phyloP scores from a whole-genome alignment of 257 asterid species.

The Rehmannia glutinosa region DNA sequence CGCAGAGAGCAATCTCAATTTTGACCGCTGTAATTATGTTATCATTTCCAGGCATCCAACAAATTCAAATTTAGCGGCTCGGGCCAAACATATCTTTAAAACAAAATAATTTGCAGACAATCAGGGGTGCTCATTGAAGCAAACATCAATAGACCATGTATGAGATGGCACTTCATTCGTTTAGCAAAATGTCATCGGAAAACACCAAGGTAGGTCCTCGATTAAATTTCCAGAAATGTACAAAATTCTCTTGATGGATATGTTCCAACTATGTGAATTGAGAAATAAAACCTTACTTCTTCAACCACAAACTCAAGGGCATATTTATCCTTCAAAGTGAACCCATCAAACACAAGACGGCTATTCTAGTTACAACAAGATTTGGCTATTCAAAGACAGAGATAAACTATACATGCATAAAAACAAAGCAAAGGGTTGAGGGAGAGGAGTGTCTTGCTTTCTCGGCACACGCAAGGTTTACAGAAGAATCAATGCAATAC shows the following conservation, averaged over 20 bases:
- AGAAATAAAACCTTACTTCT: not conserved
- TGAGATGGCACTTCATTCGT: not conserved
- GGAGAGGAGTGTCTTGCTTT: not conserved
- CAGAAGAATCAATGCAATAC: not conserved
- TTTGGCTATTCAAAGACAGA: conserved; percentile 1
- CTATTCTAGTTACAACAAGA: not conserved
- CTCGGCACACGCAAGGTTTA: not conserved
- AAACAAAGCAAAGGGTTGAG: conserved; percentile 2
- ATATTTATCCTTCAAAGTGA: not conserved
- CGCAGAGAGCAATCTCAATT: not conserved
- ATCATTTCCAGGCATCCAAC: not conserved
- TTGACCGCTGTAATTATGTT: not conserved
- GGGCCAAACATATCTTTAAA: not conserved
- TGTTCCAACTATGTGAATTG: not conserved
- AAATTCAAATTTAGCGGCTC: not conserved
- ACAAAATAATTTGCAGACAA: not conserved
- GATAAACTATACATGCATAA: not conserved
- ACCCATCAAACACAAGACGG: conserved; percentile 1
- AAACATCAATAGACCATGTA: not conserved
- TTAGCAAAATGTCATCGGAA: not conserved
- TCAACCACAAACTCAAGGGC: conserved; percentile 12
- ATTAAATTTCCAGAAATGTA: not conserved
- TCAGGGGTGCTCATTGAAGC: not conserved
- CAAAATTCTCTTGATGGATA: not conserved
- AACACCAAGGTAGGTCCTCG: not conserved